phyloP scores from a whole-genome alignment of 2,329 filamentous ascomycete genomes.

The Paramyrothecium sp. region DNA sequence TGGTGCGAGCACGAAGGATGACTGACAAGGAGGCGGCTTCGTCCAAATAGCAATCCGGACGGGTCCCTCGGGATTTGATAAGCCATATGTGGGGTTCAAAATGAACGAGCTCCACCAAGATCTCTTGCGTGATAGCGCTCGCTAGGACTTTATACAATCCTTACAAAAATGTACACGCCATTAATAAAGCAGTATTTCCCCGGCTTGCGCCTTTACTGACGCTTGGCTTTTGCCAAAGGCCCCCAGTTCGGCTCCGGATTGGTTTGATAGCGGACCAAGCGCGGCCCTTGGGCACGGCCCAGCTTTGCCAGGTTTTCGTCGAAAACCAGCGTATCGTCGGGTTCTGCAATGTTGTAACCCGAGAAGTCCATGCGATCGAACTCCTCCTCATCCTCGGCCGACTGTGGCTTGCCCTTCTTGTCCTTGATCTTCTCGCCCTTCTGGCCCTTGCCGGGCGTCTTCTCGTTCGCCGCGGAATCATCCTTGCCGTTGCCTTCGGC shows the following conservation, averaged over 20 bases:
- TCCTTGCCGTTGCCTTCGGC: conserved; percentile 26
- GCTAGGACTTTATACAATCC: neutral
- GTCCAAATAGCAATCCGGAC: too few relatives aligned
- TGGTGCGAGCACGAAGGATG: too few relatives aligned
- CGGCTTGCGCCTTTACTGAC: conserved; percentile 45
- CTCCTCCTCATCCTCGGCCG: conserved; percentile 14
- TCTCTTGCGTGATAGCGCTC: neutral
- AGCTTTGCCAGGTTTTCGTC: conserved; percentile 75
- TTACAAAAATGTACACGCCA: neutral
- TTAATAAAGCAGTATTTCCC: too few relatives aligned
- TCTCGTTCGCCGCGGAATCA: conserved; percentile 14
- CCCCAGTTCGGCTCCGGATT: conserved; percentile 96
- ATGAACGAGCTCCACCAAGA: too few relatives aligned
- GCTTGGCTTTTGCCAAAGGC: conserved; percentile 64
- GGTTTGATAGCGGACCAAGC: conserved; percentile 80
- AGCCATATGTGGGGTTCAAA: too few relatives aligned
- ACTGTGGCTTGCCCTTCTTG: conserved; percentile 8
- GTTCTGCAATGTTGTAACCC: conserved; percentile 26
- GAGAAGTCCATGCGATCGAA: neutral
- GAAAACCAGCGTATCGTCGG: conserved; percentile 66
- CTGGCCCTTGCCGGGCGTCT: conserved; percentile 14
- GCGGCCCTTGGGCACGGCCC: conserved; percentile 68
- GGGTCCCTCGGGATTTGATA: too few relatives aligned
- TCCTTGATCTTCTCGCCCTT: conserved; percentile 25
- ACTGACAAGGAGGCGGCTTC: too few relatives aligned